Evolutionary conservation across 148 eudicot species (phyloP).

Genomic region (Rhododendron mucronatum): DNA sequence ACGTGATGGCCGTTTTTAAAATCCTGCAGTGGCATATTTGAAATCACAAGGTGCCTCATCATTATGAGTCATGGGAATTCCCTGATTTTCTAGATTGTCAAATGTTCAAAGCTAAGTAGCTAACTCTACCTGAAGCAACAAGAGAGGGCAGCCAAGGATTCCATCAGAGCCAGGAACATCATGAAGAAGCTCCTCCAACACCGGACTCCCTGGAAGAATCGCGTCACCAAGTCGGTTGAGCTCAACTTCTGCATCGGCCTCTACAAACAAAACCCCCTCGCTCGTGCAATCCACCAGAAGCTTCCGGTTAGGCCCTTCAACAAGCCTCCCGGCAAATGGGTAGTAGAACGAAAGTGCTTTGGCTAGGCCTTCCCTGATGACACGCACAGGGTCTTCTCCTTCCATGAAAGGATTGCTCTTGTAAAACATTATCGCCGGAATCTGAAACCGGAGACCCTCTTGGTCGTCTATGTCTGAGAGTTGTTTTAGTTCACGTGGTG

Average conservation of each 20-base stretch:
- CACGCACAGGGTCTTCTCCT: neutral
- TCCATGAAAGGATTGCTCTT: neutral
- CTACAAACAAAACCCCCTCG: slow-evolving; percentile 9
- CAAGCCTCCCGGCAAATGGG: slow-evolving; percentile 15
- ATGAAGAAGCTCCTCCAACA: neutral
- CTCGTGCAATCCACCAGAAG: slow-evolving; percentile 8
- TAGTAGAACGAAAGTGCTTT: slow-evolving; percentile 6
- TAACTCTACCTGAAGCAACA: slow-evolving; percentile 4
- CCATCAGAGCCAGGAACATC: slow-evolving; percentile 10
- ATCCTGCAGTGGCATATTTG: too few relatives aligned
- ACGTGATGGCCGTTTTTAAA: too few relatives aligned
- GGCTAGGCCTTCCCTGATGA: neutral
- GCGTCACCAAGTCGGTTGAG: neutral
- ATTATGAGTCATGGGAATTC: too few relatives aligned
- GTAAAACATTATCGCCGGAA: slow-evolving; percentile 5
- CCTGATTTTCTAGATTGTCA: too few relatives aligned
- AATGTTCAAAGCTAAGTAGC: too few relatives aligned
- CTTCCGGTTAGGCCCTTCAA: neutral
- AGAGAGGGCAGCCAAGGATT: slow-evolving; percentile 7
- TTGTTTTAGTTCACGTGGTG: neutral
- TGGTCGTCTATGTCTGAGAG: slow-evolving; percentile 16
- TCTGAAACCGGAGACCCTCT: slow-evolving; percentile 1
- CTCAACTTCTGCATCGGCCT: slow-evolving; percentile 6
- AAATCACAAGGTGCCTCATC: too few relatives aligned
- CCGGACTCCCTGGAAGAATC: neutral